Base-by-base conservation (phyloP, 306 rosid genomes). In the Phaseolus lunatus region DNA sequence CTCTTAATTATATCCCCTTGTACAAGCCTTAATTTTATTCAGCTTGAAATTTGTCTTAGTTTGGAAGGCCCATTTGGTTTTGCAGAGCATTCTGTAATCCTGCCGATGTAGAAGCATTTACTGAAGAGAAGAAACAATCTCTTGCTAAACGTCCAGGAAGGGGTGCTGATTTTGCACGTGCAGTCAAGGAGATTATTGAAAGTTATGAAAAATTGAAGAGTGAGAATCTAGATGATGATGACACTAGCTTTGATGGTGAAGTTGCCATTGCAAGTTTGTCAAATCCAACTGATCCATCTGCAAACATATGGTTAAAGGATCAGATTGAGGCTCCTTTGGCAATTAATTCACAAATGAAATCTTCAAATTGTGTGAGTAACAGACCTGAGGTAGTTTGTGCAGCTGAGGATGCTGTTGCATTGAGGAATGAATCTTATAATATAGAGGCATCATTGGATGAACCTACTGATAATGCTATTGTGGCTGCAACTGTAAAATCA, bases 81-180 rank as follows among this genome's bases (percentile, higher is more conserved):
- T 87, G 87, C 86, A 96, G 99, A 86, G 99, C 96, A 56, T 93
- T 91, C 87, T 96, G 99, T 85, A 93, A 87, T 84, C 98, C 91
- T 82, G 90, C 96, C 24, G 99, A 96, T 84, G 91, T 96, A 29
- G 99, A 91, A 75, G 91, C 94, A 81, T 96, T 96, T 82, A 91
- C 98, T 20, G 99, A 96, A 84, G 99, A 92, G 89, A 96, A 93
- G 89, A 96, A 96, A 84, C 98, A 91, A 29, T 87, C 93, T 67
- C 97, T 91, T 58, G 89, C 73, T 63, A 91, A 93, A 80, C 98
- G 98, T 58, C 94, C 89, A 41, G 99, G 98, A 58, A 90, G 80
- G 86, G 93, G 96, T 76, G 85, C 96, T 84, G 99, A 96, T 81
- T 93, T 93, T 87, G 94, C 87, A 67, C 96, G 94, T 76, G 99